Evolutionary conservation across 768 basidiomycete species (phyloP).

Genomic region (Leccinellum rugosiceps): DNA sequence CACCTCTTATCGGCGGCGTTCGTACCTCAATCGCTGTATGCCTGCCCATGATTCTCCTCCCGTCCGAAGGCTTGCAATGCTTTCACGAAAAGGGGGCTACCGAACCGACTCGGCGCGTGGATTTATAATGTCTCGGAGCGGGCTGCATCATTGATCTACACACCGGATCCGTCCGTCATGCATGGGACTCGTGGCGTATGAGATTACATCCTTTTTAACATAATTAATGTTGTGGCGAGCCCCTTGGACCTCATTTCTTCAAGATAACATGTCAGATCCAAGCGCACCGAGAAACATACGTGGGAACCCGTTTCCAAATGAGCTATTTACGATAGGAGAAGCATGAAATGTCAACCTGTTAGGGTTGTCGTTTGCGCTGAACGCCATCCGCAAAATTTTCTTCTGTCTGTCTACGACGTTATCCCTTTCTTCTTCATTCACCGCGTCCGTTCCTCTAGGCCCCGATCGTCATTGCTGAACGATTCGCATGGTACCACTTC

Average conservation of each 20-base stretch:
- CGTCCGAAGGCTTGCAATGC: too few relatives aligned
- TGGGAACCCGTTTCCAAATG: neutral
- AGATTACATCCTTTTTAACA: neutral
- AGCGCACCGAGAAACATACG: neutral
- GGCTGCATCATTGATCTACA: neutral
- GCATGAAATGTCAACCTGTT: neutral
- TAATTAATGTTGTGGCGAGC: neutral
- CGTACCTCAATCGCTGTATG: too few relatives aligned
- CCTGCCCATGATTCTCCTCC: too few relatives aligned
- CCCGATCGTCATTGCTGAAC: neutral
- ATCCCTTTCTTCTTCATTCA: neutral
- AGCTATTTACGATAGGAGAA: neutral
- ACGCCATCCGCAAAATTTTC: neutral
- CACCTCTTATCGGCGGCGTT: too few relatives aligned
- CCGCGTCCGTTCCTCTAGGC: neutral
- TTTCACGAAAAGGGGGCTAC: too few relatives aligned
- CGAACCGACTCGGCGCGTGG: neutral
- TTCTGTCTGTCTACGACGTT: neutral
- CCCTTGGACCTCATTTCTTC: neutral
- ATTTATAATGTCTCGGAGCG: neutral
- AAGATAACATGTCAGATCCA: neutral
- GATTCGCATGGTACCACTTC: too few relatives aligned
- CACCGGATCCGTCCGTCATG: neutral
- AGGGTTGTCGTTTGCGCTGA: neutral
- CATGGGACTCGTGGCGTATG: neutral